Conservation (phyloP, 768 basidiomycete genomes). For the Cyathus striatus region DNA sequence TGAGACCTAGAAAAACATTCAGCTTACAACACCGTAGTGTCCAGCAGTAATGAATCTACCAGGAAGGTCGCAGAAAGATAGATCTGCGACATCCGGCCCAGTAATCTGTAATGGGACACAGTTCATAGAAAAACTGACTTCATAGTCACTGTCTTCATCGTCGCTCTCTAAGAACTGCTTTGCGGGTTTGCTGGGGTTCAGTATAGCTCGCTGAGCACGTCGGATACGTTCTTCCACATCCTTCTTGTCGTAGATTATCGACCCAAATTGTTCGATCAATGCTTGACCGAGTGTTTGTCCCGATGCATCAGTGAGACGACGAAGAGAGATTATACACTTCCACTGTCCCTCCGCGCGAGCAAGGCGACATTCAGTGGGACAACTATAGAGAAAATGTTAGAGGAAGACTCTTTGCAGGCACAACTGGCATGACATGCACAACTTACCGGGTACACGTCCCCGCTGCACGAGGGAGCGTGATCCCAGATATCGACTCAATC, state of each 20-base stretch:
- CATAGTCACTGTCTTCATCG: constrained; percentile 17
- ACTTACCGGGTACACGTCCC: constrained; percentile 62
- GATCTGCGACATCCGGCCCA: constrained; percentile 47
- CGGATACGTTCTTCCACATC: constrained; percentile 57
- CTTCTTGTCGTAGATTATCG: constrained; percentile 34
- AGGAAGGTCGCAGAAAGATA: constrained; percentile 54
- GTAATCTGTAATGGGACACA: constrained; percentile 47
- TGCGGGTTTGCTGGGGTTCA: constrained; percentile 37
- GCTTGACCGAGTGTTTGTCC: constrained; percentile 24
- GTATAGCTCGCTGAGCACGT: constrained; percentile 53
- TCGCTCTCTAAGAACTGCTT: constrained; percentile 27
- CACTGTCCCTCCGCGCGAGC: constrained; percentile 28
- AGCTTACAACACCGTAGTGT: not conserved
- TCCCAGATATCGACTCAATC: too few relatives aligned
- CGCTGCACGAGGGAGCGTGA: constrained; percentile 55
- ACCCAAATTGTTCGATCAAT: constrained; percentile 32
- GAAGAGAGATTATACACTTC: constrained; percentile 39
- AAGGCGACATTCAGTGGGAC: constrained; percentile 47
- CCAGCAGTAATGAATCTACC: too few relatives aligned
- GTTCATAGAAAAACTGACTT: constrained; percentile 40
- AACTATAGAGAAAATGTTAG: constrained; percentile 20
- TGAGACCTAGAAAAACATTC: constrained; percentile 32
- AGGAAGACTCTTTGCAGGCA: too few relatives aligned
- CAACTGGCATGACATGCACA: not conserved
- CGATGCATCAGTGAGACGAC: constrained; percentile 27